Evolutionary conservation across 169 alveolate genomes (phyloP).

Genomic region (Plasmodium relictum): DNA sequence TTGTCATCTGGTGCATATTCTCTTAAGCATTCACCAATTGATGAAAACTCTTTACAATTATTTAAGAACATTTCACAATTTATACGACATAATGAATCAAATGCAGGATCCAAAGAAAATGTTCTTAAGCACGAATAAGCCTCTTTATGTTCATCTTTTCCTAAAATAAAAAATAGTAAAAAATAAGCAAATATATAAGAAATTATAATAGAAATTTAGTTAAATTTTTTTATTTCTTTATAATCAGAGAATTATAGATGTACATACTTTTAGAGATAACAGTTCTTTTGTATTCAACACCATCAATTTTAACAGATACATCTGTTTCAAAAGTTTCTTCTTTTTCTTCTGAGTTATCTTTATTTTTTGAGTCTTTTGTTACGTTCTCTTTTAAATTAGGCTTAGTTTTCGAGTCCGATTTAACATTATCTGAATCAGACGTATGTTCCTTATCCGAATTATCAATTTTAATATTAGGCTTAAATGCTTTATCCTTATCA

Average conservation of each 20-base stretch:
- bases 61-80: conserved; percentile 31
- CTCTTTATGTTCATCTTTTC: conserved; percentile 51
- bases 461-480: neutral
- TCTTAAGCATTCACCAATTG: conserved; percentile 32
- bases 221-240: too few species aligned
- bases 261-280: conserved; percentile 15
- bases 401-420: neutral
- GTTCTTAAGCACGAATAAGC: conserved; percentile 35
- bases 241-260: too few species aligned
- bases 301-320: conserved; percentile 3
- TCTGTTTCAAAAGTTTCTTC: conserved; percentile 2
- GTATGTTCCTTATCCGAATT: neutral
- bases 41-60: neutral
- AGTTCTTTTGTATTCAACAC: conserved; percentile 9
- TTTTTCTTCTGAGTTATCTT: neutral
- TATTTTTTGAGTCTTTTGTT: neutral
- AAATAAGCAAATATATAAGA: too few species aligned
- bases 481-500: neutral
- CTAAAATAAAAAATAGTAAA: conserved; percentile 5
- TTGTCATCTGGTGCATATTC: conserved; percentile 10
- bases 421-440: neutral
- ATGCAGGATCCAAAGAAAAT: conserved; percentile 17
- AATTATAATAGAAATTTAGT: too few species aligned
- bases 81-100: conserved; percentile 24
- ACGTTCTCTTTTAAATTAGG: neutral